These are phyloP conservation scores for Botrytis elliptica DNA, from an alignment of 2,329 filamentous ascomycete species.

Conservation along the genomic window DNA sequence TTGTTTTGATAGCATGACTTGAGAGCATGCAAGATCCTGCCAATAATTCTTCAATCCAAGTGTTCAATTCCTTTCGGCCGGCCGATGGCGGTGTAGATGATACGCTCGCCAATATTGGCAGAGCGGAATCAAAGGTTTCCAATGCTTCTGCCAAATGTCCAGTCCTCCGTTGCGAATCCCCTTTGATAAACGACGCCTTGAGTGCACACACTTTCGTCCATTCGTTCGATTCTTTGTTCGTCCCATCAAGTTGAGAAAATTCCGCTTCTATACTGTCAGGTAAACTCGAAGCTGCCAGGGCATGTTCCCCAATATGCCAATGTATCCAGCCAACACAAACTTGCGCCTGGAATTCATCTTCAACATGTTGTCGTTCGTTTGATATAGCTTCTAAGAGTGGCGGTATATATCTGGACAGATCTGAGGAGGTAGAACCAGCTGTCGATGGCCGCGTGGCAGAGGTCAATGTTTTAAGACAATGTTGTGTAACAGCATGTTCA, in stretches of 20 bases:
- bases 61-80: slow-evolving; percentile 63
- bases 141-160: slow-evolving; percentile 58
- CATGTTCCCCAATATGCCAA: slow-evolving; percentile 71
- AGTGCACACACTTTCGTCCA: slow-evolving; percentile 83
- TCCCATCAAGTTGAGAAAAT: slow-evolving; percentile 51
- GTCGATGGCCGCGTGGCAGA: slow-evolving; percentile 29
- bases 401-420: slow-evolving; percentile 34
- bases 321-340: slow-evolving; percentile 84
- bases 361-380: slow-evolving; percentile 50
- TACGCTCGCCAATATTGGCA: slow-evolving; percentile 59
- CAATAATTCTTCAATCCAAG: slow-evolving; percentile 77
- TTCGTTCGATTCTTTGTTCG: slow-evolving; percentile 54
- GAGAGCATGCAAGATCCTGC: slow-evolving; percentile 72
- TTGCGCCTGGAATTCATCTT: slow-evolving; percentile 73
- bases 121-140: slow-evolving; percentile 62
- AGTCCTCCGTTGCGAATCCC: slow-evolving; percentile 56
- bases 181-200: slow-evolving; percentile 76
- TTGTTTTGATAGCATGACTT: slow-evolving; percentile 56
- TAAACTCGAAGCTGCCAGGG: slow-evolving; percentile 57
- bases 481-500: slow-evolving; percentile 63
- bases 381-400: slow-evolving; percentile 57
- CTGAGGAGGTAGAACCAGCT: slow-evolving; percentile 30
- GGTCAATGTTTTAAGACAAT: slow-evolving; percentile 39
- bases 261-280: slow-evolving; percentile 61
- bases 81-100: slow-evolving; percentile 47